Conservation (phyloP, 352 stramenopile species). For the Stephanocyclus meneghinianus region DNA sequence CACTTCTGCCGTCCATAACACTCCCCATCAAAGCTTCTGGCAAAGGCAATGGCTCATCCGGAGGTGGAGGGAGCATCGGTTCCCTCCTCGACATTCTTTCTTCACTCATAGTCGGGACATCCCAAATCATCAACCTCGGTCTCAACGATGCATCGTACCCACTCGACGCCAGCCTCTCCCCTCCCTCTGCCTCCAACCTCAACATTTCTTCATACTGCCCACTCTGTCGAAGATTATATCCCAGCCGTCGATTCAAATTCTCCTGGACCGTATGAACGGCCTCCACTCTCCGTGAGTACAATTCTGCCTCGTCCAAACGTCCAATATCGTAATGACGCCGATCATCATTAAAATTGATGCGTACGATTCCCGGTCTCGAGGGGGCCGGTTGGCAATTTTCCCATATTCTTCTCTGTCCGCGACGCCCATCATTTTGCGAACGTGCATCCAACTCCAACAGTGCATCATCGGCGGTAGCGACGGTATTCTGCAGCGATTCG, state of each 20-base stretch:
- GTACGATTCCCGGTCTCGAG: conserved; percentile 25
- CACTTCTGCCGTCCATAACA: background rate
- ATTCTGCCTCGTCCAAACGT: conserved; percentile 1
- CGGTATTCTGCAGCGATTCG: background rate
- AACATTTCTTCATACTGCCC: conserved; percentile 30
- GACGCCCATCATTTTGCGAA: background rate
- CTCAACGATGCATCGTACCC: background rate
- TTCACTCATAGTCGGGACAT: conserved; percentile 8
- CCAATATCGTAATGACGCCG: conserved; percentile 13
- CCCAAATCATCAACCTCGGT: conserved; percentile 24
- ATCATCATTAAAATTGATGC: conserved; percentile 3
- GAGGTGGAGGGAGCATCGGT: background rate
- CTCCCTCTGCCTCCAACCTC: conserved; percentile 22
- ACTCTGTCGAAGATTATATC: conserved; percentile 10
- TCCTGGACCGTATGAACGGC: conserved; percentile 25
- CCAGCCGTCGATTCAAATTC: conserved; percentile 16
- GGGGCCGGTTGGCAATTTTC: conserved; percentile 25
- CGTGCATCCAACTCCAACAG: background rate
- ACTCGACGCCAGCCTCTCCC: conserved; percentile 4
- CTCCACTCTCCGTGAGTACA: conserved; percentile 28
- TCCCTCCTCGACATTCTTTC: conserved; percentile 30
- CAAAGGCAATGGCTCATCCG: conserved; percentile 26
- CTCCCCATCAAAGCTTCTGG: conserved; percentile 17
- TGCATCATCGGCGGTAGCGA: background rate
- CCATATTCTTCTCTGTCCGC: conserved; percentile 9